Percentiles rank a stretch among this genome's conserved stretches.
Evolutionary conservation across 352 stramenopile species (phyloP).

Genomic region (Phytophthora pseudosyringae): DNA sequence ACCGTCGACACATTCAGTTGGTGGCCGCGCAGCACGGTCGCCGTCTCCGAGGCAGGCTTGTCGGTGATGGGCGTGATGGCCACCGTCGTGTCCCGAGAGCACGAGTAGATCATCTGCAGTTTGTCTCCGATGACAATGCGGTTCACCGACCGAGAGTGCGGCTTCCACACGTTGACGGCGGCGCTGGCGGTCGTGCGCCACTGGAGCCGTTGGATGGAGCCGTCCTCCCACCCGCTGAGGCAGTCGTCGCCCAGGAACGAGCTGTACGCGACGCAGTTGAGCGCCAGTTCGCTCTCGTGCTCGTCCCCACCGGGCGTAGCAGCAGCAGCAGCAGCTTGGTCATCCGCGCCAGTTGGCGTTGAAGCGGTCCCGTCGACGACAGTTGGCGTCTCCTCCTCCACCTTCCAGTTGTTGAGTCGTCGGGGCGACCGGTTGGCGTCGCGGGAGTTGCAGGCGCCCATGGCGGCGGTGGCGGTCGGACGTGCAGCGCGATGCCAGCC

Average conservation of each 20-base stretch:
- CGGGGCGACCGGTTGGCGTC: slow-evolving; percentile 23
- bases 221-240: slow-evolving; percentile 78
- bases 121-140: slow-evolving; percentile 51
- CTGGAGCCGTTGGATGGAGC: slow-evolving; percentile 51
- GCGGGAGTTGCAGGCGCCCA: slow-evolving; percentile 62
- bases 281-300: slow-evolving; percentile 38
- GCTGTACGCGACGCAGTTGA: slow-evolving; percentile 62
- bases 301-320: slow-evolving; percentile 2
- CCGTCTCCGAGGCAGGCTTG: slow-evolving; percentile 29
- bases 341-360: slow-evolving; percentile 20
- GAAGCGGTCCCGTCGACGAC: slow-evolving; percentile 18
- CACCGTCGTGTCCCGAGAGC: slow-evolving; percentile 79
- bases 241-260: slow-evolving; percentile 38
- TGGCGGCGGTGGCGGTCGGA: slow-evolving; percentile 11
- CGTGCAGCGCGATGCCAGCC: not conserved
- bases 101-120: slow-evolving; percentile 68
- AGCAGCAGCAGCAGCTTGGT: slow-evolving; percentile 18
- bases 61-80: slow-evolving; percentile 45
- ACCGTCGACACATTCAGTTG: slow-evolving; percentile 78
- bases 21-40: slow-evolving; percentile 50
- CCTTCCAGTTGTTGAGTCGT: slow-evolving; percentile 57
- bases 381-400: slow-evolving; percentile 33
- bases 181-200: slow-evolving; percentile 32
- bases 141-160: slow-evolving; percentile 70
- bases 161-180: slow-evolving; percentile 48